Percentiles rank a stretch among this genome's conserved stretches.
Evolutionary conservation across 768 basidiomycete species (phyloP).

Genomic region (Pisolithus marmoratus): DNA sequence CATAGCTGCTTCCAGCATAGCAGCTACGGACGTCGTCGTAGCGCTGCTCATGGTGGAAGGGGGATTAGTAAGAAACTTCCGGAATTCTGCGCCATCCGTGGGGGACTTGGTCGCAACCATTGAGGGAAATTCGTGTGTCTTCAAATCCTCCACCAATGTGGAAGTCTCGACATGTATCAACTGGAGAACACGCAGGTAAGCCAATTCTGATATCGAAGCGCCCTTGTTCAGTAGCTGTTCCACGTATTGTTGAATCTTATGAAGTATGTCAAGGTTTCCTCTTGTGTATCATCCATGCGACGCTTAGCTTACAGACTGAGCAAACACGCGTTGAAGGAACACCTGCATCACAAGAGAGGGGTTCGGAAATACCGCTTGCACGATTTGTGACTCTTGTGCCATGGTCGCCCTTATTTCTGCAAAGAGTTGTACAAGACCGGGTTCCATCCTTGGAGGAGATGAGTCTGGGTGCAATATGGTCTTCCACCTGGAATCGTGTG

Average conservation of each 20-base stretch:
- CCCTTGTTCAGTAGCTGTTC: constrained; percentile 81
- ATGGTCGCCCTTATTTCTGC: constrained; percentile 86
- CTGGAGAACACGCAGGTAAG: constrained; percentile 86
- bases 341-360: constrained; percentile 97
- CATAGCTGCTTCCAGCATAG: constrained; percentile 93
- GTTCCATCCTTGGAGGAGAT: constrained; percentile 70
- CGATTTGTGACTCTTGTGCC: constrained; percentile 94
- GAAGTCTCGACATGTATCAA: constrained; percentile 79
- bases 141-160: constrained; percentile 82
- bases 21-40: constrained; percentile 48
- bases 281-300: not conserved
- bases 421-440: constrained; percentile 75
- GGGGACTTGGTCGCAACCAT: constrained; percentile 56
- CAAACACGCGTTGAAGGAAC: constrained; percentile 94
- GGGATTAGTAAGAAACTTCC: constrained; percentile 42
- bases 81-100: constrained; percentile 57
- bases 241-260: constrained; percentile 93
- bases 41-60: constrained; percentile 37
- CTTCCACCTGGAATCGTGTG: constrained; percentile 59
- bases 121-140: constrained; percentile 80
- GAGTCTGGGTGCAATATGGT: constrained; percentile 74
- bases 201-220: constrained; percentile 73
- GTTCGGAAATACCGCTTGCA: constrained; percentile 97
- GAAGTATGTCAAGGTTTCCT: constrained; percentile 2
- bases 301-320: constrained; percentile 66